These are phyloP conservation scores for Cutaneotrichosporon spelunceum DNA, from an alignment of 1,284 basidiomycete genomes.

Conservation along the genomic window DNA sequence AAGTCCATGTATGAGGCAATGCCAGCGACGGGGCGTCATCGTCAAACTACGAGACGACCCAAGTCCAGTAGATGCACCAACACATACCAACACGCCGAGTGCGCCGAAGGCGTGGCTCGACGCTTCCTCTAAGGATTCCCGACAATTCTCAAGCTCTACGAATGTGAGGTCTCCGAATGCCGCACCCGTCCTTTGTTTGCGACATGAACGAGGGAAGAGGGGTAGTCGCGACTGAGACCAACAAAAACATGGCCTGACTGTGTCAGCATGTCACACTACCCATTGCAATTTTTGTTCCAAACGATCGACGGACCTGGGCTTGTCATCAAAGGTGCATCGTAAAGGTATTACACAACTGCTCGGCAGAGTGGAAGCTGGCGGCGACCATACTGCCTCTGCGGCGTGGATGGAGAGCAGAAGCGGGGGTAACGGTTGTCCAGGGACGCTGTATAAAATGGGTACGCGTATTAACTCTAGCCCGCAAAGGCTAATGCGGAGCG, in stretches of 20 bases:
- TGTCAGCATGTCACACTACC: neutral
- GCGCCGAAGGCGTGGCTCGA: neutral
- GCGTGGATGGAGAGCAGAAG: constrained; percentile 13
- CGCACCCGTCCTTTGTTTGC: neutral
- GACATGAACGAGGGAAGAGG: neutral
- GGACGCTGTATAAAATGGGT: constrained; percentile 1
- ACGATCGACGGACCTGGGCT: neutral
- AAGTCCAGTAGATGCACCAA: neutral
- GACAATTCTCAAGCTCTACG: neutral
- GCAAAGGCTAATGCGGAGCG: constrained; percentile 5
- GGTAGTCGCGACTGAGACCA: neutral
- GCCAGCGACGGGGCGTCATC: neutral
- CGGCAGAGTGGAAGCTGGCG: constrained; percentile 1
- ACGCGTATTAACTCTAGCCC: constrained; percentile 2
- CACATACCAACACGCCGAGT: neutral
- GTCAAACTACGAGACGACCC: neutral
- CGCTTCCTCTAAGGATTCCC: neutral
- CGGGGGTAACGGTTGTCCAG: constrained; percentile 3
- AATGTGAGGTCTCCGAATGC: neutral
- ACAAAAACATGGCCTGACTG: neutral
- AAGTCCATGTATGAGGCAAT: neutral
- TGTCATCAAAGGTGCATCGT: constrained; percentile 14
- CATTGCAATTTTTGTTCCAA: neutral
- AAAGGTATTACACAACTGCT: constrained; percentile 15
- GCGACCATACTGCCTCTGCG: constrained; percentile 4